Evolutionary conservation across 768 basidiomycete species (phyloP), one percentile per base, ranked within the genome.

Genomic region (Lentinus brumalis): DNA sequence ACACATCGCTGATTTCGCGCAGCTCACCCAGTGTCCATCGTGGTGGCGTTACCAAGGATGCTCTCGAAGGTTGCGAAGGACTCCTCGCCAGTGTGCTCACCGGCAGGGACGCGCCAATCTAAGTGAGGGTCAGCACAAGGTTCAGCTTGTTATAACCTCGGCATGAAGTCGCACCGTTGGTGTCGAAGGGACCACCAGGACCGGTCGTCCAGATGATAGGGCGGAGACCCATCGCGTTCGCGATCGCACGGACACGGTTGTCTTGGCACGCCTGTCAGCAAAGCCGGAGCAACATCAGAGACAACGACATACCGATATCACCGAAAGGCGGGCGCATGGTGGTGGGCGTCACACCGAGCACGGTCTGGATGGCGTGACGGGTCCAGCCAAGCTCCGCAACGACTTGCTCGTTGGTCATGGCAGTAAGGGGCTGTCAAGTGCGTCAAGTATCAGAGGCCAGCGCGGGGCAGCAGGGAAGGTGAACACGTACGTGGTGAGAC

Each of bases 361-460:
- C 83, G 2, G 70, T 71, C 75, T 89, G 86, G 78, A 98, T 96
- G 53, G 87, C 86, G 74, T 91, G 86, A 57, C 89, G 89, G 56
- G 94, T 90, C 89, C 92, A 98, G 53, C 93, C 95, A 40, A 98
- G 79, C 75, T 98, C 95, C 21, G 94, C 96, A 15, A 98, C 93
- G 54, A 96, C 82, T 78, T 96, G 81, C 70, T 83, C 86, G 67
- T 84, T 97, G 45, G 91, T 87, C 63, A 92, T 77, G 41, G 81
- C 77, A 0, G 92, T 92, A 57, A 87, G 79, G 29, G 80, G 80
- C 88, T 88, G 60, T 56, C 40, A 4, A 49, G 60, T 15, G 35
- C 2, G 40, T 32, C 42, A 56, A 35, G 60, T 72, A 74, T 74
- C 67, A 47, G 74, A 7, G 11, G 11, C 35, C 69, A 58, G 63